Evolutionary conservation across 1,284 basidiomycete species (phyloP), one percentile per base, ranked within the genome.

Genomic region (Caloboletus firmus): DNA sequence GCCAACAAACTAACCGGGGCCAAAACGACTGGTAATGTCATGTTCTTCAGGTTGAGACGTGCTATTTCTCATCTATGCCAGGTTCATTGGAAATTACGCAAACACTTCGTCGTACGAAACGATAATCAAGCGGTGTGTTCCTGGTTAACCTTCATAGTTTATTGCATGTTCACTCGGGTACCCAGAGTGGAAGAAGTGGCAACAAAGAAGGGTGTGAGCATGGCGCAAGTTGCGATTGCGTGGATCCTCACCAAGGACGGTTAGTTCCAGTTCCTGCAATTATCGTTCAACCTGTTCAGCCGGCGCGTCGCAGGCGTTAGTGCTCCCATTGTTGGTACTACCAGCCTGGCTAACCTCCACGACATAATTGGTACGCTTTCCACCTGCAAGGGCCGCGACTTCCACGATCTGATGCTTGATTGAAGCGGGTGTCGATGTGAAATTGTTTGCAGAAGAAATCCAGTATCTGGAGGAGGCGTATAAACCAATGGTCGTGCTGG

Each of bases 141-240:
- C 35, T 40, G 11, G 7, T 26, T 22, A 15, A 32, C 13, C 9
- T 8, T 7, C 13, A 31, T 22, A 3, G 11, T 11, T 37, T 28
- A n/a, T 6, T 13, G 15, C 18, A 8, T 40, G 36, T 41, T 67
- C 18, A 59, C 5, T 20, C 8, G 24, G 17, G 35, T 22, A 13
- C 7, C 9, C 37, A 71, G 73, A 9, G 72, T 80, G 45, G 75
- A 80, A 61, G 72, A 76, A 58, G 55, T 82, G 35, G 78, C 80
- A 18, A 67, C 69, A 45, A 74, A 70, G 62, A 70, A 65, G 52
- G 74, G 74, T 2, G 60, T 75, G 24, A 72, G 66, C 56, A 82
- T 82, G 80, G 77, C 80, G 4, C 79, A 81, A 57, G 64, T 82
- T 49, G 74, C 78, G 6, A 60, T 79, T 18, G 79, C 80, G n/a